phyloP scores from a whole-genome alignment of 2,329 filamentous ascomycete species.

The Fusarium sp. region DNA sequence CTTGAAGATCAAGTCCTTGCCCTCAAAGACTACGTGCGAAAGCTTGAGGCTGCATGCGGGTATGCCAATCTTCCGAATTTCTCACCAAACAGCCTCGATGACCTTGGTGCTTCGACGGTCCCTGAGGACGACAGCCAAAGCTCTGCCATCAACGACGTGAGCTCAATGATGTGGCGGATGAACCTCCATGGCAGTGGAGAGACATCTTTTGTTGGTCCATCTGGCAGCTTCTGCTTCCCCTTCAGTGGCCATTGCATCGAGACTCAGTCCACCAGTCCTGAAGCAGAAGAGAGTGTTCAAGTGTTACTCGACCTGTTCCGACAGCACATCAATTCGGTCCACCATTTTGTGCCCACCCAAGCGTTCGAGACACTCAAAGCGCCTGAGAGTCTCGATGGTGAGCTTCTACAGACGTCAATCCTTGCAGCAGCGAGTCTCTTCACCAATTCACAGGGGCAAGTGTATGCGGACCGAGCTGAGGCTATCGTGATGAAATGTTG shows the following conservation, averaged over 20 bases:
- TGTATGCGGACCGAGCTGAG: neutral
- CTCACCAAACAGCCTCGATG: neutral
- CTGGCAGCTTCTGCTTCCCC: neutral
- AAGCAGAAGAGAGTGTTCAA: neutral
- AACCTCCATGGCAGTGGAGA: neutral
- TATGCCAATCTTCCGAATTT: neutral
- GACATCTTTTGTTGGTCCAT: neutral
- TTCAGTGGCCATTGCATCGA: neutral
- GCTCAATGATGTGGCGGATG: slow-evolving; percentile 2
- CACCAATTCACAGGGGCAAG: neutral
- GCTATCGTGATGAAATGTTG: neutral
- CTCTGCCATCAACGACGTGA: neutral
- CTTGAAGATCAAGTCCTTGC: neutral
- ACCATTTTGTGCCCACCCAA: neutral
- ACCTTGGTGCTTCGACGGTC: neutral
- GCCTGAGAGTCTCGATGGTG: neutral
- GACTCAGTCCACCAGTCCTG: neutral
- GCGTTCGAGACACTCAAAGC: neutral
- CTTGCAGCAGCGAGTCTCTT: neutral
- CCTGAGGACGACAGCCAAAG: neutral
- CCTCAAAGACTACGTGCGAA: neutral
- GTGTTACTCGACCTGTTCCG: neutral
- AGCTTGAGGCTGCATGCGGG: neutral
- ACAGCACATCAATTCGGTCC: neutral
- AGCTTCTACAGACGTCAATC: neutral